Evolutionary conservation across 257 asterid species (phyloP).

Genomic region (Petunia secreta): DNA sequence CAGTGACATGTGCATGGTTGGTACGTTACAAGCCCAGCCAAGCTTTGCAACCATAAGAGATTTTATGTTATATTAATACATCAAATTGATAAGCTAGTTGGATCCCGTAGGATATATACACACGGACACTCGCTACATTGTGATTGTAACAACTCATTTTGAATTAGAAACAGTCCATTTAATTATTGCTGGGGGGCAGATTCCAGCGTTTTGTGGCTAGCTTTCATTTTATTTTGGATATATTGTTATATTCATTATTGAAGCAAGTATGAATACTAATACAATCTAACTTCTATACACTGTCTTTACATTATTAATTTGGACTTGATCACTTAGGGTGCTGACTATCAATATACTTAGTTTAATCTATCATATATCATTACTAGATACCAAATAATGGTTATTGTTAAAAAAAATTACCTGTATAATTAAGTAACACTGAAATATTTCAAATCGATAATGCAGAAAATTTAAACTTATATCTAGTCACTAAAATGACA

Average conservation of each 20-base stretch:
- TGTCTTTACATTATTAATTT: not conserved
- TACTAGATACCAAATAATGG: no score
- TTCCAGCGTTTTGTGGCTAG: not conserved
- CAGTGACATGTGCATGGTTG: conserved; percentile 39
- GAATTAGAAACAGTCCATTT: conserved; percentile 40
- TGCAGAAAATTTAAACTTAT: no score
- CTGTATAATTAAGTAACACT: no score
- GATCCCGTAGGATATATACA: conserved; percentile 22
- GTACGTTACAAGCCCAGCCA: conserved; percentile 38
- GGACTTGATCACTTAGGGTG: not conserved
- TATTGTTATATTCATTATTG: not conserved
- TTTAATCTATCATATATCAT: no score
- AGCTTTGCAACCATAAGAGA: conserved; percentile 5
- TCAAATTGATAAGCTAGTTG: conserved; percentile 5
- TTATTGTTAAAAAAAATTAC: no score
- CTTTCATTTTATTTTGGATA: conserved; percentile 28
- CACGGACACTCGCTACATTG: not conserved
- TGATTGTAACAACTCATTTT: conserved; percentile 37
- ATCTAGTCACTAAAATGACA: no score
- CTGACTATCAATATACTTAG: no score
- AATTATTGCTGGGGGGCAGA: conserved; percentile 34
- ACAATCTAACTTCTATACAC: no score
- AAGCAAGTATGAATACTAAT: not conserved
- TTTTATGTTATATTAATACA: not conserved
- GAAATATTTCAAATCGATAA: no score